A percentile compares a stretch with the other conserved stretches of the same genome.
Conservation (phyloP, 331 rosid species). For the Rhamnella rubrinervis region DNA sequence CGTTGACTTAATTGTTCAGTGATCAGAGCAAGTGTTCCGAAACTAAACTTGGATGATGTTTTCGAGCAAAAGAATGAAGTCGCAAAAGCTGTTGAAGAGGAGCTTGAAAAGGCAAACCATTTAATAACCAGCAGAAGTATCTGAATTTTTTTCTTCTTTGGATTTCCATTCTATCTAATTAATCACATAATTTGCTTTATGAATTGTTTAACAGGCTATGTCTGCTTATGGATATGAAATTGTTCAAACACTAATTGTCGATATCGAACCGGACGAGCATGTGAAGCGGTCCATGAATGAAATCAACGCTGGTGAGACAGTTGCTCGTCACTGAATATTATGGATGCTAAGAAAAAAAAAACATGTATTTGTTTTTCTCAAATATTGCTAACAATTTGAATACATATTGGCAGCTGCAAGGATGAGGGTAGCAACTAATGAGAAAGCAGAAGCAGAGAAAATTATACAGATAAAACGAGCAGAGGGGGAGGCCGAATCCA, state of each 20-base stretch:
- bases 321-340: too few relatives aligned
- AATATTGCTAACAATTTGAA: too few relatives aligned
- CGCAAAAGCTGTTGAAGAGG: constrained; percentile 86
- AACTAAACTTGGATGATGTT: constrained; percentile 74
- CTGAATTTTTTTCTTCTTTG: background rate
- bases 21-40: constrained; percentile 81
- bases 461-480: constrained; percentile 13
- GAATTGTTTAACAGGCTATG: constrained; percentile 61
- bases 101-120: constrained; percentile 70
- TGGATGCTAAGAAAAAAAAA: background rate
- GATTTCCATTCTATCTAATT: background rate
- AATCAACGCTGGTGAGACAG: constrained; percentile 70
- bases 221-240: constrained; percentile 85
- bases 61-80: constrained; percentile 89
- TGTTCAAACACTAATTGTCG: constrained; percentile 75
- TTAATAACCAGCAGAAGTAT: too few relatives aligned
- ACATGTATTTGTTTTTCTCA: background rate
- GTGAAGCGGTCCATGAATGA: constrained; percentile 92
- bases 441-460: constrained; percentile 21
- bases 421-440: constrained; percentile 17
- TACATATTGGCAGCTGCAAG: constrained; percentile 3
- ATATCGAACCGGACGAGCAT: constrained; percentile 75
- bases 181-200: constrained; percentile 10
- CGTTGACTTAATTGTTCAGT: constrained; percentile 37
- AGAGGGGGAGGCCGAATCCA: constrained; percentile 18